Base-by-base conservation (phyloP, 2,329 filamentous ascomycete species). In the Fusarium papillatum region DNA sequence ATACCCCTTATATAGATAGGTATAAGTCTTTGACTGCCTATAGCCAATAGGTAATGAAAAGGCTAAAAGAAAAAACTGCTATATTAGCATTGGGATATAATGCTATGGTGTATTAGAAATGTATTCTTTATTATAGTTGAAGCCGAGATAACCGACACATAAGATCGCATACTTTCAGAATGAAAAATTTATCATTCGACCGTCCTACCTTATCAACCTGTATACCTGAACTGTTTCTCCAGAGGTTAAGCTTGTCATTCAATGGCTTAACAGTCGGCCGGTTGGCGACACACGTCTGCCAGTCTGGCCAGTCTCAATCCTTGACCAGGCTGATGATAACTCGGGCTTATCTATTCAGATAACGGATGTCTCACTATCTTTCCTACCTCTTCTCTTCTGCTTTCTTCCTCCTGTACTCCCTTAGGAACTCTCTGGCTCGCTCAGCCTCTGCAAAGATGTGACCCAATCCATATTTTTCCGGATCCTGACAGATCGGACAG, bases 281-380 rank as follows among this genome's bases (percentile, higher is more conserved):
- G 62, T 76, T 2, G 73, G 73, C 16, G 43, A 82, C 31, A 73
- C 68, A 0, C 64, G 38, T 6, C 38, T 65, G 16, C 64, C 64
- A n/a, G 17, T 41, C 39, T 19, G 6, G 9, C 17, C n/a, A 19
- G 39, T 48, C 3, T 5, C 59, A 16, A 24, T 36, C 11, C 7
- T n/a, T n/a, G 26, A 61, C 29, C 16, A 34, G 13, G 4, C 64
- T n/a, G 43, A 78, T 86, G 64, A 55, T 34, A 10, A 61, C 38
- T 29, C 31, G 31, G 34, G 93, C 92, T 36, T 17, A 1, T 16
- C 55, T 16, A 10, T 66, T 10, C 29, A 66, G 4, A 43, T 24
- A 4, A 48, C 22, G 17, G 39, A 41, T 41, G 39, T 13, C 11
- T 50, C 48, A 50, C 24, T 16, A 50, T 50, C 48, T 29, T 29